phyloP scores from a whole-genome alignment of 2,329 filamentous ascomycete genomes.

The Mariannaea sp. region DNA sequence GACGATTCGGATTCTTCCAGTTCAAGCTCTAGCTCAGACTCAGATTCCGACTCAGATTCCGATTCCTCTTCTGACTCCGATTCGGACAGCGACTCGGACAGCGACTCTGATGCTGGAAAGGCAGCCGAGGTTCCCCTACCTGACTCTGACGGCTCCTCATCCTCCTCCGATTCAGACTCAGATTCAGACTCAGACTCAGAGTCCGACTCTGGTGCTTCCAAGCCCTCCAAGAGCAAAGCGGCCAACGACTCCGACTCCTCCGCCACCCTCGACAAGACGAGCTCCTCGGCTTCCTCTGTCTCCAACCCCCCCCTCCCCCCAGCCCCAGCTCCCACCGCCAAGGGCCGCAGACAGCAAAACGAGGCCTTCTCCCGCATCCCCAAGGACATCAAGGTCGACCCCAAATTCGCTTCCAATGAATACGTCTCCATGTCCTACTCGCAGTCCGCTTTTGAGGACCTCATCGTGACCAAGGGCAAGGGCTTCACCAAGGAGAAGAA shows the following conservation, averaged over 20 bases:
- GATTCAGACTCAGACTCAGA: constrained; percentile 46
- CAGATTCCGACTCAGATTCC: constrained; percentile 32
- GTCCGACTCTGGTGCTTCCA: constrained; percentile 32
- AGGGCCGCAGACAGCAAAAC: constrained; percentile 55
- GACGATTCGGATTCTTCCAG: constrained; percentile 37
- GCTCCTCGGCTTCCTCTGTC: constrained; percentile 51
- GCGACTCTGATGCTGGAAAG: constrained; percentile 43
- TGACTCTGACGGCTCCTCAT: constrained; percentile 46
- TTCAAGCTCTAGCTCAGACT: constrained; percentile 43
- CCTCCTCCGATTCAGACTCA: constrained; percentile 43
- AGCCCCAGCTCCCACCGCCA: constrained; percentile 45
- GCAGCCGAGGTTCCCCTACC: constrained; percentile 50
- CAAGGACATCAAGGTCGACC: constrained; percentile 69
- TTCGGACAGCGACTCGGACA: constrained; percentile 43
- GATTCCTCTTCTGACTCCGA: constrained; percentile 41
- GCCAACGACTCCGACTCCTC: constrained; percentile 48
- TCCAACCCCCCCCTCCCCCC: constrained; percentile 58
- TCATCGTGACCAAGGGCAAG: constrained; percentile 91
- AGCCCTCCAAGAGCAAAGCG: constrained; percentile 28
- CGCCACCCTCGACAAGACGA: constrained; percentile 53
- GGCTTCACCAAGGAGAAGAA: constrained; percentile 99
- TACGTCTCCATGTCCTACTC: constrained; percentile 89
- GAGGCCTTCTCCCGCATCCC: constrained; percentile 79
- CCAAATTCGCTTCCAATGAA: constrained; percentile 74
- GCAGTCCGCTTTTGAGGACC: constrained; percentile 82